Evolutionary conservation across 1,139 yeast species (phyloP), one percentile per base, ranked within the genome.

Genomic region (Citeromyces hawaiiensis): DNA sequence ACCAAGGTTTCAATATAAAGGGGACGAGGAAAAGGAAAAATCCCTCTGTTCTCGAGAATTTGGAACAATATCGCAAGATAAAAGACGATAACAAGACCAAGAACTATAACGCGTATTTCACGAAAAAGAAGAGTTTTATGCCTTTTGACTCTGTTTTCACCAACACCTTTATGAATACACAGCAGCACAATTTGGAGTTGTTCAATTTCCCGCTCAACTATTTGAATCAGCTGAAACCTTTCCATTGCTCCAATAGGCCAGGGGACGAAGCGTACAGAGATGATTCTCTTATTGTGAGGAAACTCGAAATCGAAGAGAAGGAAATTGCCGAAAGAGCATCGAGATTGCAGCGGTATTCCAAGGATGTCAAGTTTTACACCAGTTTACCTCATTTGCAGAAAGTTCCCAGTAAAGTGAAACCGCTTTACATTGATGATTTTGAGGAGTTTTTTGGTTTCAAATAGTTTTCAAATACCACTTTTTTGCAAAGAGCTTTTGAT

Each of bases 231-330:
- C 44, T 54, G 38, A 48, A 44, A 39, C 57, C 57, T 5, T 54
- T 51, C 41, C 45, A 49, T 38, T 40, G 45, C 19, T 44, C 50
- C 4, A 47, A 47, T 17, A 42, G 41, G 33, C 56, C 56, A 7
- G 57, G 57, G 13, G 50, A 51, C 6, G 57, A 54, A 39, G 36
- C 39, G 29, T 52, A 47, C 41, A 43, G 57, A 25, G 57, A 54
- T 40, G 57, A 54, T 40, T 38, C 51, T 38, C 47, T 54, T 17
- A 50, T 52, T 31, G 48, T 50, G 13, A 46, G 50, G 38, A 51
- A 52, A 39, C 43, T 50, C 29, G 56, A 53, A 40, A 42, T 49
- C 15, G 57, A 54, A 42, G 51, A 48, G 37, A 43, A 44, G 19
- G 43, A 44, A 13, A 19, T 46, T 14, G 42, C 41, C 32, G 38